phyloP scores from a whole-genome alignment of 257 asterid species.

The Hygrophila difformis region DNA sequence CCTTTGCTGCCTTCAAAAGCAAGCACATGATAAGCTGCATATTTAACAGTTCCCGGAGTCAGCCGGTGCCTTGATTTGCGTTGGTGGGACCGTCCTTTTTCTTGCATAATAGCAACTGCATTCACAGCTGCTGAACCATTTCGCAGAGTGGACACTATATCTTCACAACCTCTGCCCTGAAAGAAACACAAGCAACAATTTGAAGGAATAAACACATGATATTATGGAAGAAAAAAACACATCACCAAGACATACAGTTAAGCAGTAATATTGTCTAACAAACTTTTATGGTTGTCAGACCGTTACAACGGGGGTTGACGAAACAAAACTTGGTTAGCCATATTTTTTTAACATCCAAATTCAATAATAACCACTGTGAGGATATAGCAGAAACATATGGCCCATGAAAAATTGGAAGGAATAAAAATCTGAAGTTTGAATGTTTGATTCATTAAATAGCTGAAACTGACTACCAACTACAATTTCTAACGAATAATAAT shows the following conservation, averaged over 20 bases:
- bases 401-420: too few species aligned
- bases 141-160: conserved; percentile 71
- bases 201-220: too few species aligned
- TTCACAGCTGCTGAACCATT: conserved; percentile 91
- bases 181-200: conserved; percentile 16
- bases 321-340: too few species aligned
- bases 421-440: too few species aligned
- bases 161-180: conserved; percentile 91
- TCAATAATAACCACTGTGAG: too few species aligned
- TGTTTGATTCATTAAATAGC: too few species aligned
- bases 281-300: conserved; percentile 5
- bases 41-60: conserved; percentile 98
- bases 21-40: conserved; percentile 99
- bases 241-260: too few species aligned
- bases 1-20: conserved; percentile 99
- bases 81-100: conserved; percentile 68
- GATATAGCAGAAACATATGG: too few species aligned
- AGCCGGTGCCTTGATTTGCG: conserved; percentile 88
- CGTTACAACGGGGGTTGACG: background rate
- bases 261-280: conserved; percentile 4
- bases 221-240: too few species aligned
- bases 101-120: conserved; percentile 94
- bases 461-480: too few species aligned
- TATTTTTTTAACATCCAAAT: too few species aligned
- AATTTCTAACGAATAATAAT: too few species aligned